A percentile compares a stretch with the other conserved stretches of the same genome.
Evolutionary conservation across 805 yeast genomes (phyloP).

Genomic region (Candida vaughaniae): DNA sequence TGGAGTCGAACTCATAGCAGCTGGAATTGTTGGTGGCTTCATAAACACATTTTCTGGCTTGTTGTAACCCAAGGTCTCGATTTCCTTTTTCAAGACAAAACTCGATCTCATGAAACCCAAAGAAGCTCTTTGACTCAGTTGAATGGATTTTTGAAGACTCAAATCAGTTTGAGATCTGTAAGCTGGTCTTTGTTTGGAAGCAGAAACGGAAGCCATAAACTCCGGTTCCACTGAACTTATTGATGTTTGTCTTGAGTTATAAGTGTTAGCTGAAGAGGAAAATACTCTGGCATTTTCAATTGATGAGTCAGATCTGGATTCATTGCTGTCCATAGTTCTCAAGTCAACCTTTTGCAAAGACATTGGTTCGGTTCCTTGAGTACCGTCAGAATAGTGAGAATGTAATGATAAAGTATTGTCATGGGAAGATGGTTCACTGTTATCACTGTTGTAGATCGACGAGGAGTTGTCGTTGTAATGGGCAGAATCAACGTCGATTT

Average conservation of each 20-base stretch:
- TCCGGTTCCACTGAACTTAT: conserved; percentile 16
- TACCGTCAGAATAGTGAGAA: conserved; percentile 29
- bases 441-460: conserved; percentile 31
- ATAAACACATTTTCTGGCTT: conserved; percentile 30
- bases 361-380: conserved; percentile 18
- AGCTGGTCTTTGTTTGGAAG: conserved; percentile 1
- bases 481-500: conserved; percentile 1
- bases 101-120: conserved; percentile 45
- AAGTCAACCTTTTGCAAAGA: conserved; percentile 12
- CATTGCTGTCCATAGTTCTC: conserved; percentile 12
- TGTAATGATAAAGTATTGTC: conserved; percentile 32
- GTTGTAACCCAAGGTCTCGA: conserved; percentile 32
- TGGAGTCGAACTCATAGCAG: conserved; percentile 7
- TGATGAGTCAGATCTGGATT: conserved; percentile 8
- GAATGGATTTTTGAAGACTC: conserved; percentile 14
- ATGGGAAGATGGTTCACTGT: conserved; percentile 18
- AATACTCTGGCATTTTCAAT: conserved; percentile 11
- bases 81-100: conserved; percentile 41
- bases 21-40: conserved; percentile 17
- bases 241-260: conserved; percentile 14
- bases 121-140: conserved; percentile 32
- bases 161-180: conserved; percentile 4
- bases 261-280: conserved; percentile 5
- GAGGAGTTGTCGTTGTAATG: conserved; percentile 23
- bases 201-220: conserved; percentile 8